These are phyloP conservation scores for Plectosphaerella cucumerina DNA, from an alignment of 2,329 filamentous ascomycete species.

Conservation along the genomic window DNA sequence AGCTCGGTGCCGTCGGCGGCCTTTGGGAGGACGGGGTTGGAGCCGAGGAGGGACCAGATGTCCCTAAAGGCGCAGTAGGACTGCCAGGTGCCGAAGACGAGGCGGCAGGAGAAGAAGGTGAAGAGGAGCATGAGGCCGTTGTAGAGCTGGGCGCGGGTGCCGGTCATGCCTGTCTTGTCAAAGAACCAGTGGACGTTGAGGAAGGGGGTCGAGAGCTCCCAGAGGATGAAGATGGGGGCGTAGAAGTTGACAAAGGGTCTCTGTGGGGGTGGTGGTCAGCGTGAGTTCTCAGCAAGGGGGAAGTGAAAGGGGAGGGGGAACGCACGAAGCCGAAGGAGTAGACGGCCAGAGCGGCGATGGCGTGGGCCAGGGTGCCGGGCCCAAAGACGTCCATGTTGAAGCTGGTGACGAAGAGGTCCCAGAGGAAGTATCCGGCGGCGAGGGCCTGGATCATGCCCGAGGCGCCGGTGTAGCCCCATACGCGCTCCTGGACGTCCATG, in stretches of 20 bases:
- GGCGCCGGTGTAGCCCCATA: conserved; percentile 75
- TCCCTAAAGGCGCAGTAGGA: conserved; percentile 67
- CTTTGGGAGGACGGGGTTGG: conserved; percentile 25
- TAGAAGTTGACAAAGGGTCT: conserved; percentile 84
- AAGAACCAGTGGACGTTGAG: conserved; percentile 91
- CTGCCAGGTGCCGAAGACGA: conserved; percentile 74
- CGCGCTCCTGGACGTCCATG: conserved; percentile 63
- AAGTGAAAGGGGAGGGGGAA: conserved; percentile 13
- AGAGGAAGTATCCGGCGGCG: conserved; percentile 78
- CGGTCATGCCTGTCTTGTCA: conserved; percentile 80
- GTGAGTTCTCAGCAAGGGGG: too few species aligned
- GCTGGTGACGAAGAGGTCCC: conserved; percentile 71
- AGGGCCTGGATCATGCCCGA: conserved; percentile 71
- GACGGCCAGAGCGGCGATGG: conserved; percentile 67
- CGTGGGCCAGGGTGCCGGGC: conserved; percentile 72
- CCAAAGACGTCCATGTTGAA: conserved; percentile 69
- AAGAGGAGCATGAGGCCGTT: conserved; percentile 70
- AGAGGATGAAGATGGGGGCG: conserved; percentile 75
- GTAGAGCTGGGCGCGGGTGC: conserved; percentile 67
- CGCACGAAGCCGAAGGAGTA: conserved; percentile 78
- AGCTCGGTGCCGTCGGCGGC: conserved; percentile 20
- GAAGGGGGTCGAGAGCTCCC: conserved; percentile 81
- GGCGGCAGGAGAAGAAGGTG: conserved; percentile 72
- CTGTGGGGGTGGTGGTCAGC: conserved; percentile 36
- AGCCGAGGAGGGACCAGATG: conserved; percentile 56